Evolutionary conservation across 805 yeast species (phyloP).

Genomic region (Lipomyces orientalis): DNA sequence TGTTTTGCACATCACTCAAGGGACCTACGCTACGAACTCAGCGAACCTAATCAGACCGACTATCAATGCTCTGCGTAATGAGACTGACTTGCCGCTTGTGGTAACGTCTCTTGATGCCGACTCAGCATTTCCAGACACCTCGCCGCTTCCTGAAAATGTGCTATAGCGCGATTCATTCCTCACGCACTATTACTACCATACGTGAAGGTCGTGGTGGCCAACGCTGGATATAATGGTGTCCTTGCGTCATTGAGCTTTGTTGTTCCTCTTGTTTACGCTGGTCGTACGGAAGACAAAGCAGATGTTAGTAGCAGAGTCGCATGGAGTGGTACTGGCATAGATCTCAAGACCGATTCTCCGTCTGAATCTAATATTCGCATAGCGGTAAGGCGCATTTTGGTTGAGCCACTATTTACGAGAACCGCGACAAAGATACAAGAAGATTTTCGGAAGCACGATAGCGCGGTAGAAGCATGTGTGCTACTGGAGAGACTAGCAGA

Average conservation of each 20-base stretch:
- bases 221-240: background rate
- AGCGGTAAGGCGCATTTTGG: background rate
- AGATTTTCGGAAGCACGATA: background rate
- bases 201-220: background rate
- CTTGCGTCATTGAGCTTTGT: background rate
- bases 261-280: background rate
- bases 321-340: background rate
- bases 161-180: background rate
- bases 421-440: background rate
- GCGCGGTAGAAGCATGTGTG: background rate
- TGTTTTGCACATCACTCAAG: background rate
- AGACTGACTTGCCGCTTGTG: background rate
- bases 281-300: slow-evolving; percentile 2
- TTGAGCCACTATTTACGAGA: background rate
- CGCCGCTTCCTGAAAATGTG: background rate
- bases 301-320: slow-evolving; percentile 1
- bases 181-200: background rate
- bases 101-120: background rate
- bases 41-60: background rate
- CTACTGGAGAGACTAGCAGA: background rate
- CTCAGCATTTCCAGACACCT: background rate
- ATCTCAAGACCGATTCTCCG: background rate
- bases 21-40: background rate
- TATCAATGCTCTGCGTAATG: background rate
- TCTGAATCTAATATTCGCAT: background rate